These are phyloP conservation scores for Malassezia psittaci DNA, from an alignment of 1,284 basidiomycete genomes.

Conservation along the genomic window DNA sequence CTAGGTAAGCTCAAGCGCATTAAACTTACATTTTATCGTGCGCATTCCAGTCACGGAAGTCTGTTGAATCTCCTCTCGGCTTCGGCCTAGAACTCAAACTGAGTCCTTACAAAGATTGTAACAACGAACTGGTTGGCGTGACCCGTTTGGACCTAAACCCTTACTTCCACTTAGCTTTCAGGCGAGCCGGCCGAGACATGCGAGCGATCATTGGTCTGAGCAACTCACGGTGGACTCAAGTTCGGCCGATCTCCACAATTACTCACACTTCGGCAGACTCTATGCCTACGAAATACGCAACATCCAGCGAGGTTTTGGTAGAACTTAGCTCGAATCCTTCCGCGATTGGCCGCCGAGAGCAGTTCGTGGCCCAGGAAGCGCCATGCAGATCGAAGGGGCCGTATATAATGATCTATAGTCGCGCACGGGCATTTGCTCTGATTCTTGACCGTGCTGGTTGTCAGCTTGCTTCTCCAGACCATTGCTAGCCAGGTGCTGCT, in stretches of 20 bases:
- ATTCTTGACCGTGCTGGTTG: neutral
- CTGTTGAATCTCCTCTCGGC: neutral
- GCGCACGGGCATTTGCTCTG: neutral
- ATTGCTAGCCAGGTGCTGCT: slow-evolving; percentile 8
- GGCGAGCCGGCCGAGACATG: slow-evolving; percentile 6
- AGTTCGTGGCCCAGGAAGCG: too few relatives aligned
- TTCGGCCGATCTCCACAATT: neutral
- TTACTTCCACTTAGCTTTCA: neutral
- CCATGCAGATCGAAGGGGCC: too few relatives aligned
- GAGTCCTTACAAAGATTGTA: too few relatives aligned
- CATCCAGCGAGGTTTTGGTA: slow-evolving; percentile 4
- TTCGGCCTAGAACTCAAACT: too few relatives aligned
- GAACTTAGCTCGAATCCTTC: neutral
- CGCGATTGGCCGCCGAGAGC: neutral
- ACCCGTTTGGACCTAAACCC: neutral
- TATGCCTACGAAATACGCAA: slow-evolving; percentile 1
- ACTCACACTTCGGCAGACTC: slow-evolving; percentile 1
- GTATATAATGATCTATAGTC: neutral
- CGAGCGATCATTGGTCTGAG: neutral
- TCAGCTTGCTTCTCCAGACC: neutral
- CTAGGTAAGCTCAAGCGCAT: slow-evolving; percentile 2
- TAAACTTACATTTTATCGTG: slow-evolving; percentile 15
- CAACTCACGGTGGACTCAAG: neutral
- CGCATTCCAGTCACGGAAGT: slow-evolving; percentile 7
- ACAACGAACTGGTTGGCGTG: neutral